Evolutionary conservation across 2,329 filamentous ascomycete species (phyloP), one percentile per base, ranked within the genome.

Genomic region (Fusarium odoratissimum): DNA sequence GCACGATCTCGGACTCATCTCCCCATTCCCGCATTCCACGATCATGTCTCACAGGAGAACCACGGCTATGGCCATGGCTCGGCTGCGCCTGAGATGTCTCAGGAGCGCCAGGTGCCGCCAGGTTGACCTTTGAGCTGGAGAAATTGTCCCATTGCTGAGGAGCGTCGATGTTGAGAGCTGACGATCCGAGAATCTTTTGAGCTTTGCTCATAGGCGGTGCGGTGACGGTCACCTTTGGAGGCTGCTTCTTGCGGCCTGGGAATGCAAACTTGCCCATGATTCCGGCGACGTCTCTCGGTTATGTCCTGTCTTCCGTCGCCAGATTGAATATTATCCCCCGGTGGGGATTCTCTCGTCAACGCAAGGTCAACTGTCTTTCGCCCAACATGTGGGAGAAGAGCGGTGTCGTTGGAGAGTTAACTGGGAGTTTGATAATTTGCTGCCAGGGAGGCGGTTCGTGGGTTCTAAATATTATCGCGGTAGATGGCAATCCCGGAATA

Each of bases 251-350:
- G 75, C 76, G 76, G 54, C 76, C 63, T 30, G 72, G 66, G 33
- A 79, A 79, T 5, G 74, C 68, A 63, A 80, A 80, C 59, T 77
- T 78, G 65, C 71, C 72, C 78, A 80, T 80, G 23, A 41, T 73
- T 63, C 37, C 37, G 38, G 37, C 44, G 60, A 64, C 55, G 60
- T 56, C 46, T 54, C 49, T 60, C 52, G 23, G 45, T 23, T 51
- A 33, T 54, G 14, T 60, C 42, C 44, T n/a, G 38, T 55, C 33
- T 74, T 66, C 44, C 54, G 46, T 66, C 62, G 67, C 68, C 68
- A 65, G 61, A 40, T 58, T 57, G 60, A 35, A 59, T 58, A 16
- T 61, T 66, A 31, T 60, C 60, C 67, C 72, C 75, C 70, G 48
- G 30, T 62, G 55, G 75, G 64, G 60, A 65, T 73, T 71, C 57